Conservation (phyloP, 441 rosid genomes). For the Capsella rubella region DNA sequence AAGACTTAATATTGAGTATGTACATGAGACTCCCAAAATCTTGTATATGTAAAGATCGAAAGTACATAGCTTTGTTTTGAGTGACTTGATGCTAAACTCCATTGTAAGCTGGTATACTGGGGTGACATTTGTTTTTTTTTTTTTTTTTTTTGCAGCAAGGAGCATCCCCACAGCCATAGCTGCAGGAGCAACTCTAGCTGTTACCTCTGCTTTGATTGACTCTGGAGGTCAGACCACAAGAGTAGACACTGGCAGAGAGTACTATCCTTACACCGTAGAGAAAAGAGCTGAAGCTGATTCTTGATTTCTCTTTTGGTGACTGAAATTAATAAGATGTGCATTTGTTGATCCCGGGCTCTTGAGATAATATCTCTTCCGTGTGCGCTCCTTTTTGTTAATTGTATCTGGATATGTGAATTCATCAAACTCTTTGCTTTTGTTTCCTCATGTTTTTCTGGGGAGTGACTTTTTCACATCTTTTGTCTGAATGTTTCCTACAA, state of each 20-base stretch:
- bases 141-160: background rate
- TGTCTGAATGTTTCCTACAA: constrained; percentile 12
- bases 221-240: constrained; percentile 33
- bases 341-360: constrained; percentile 7
- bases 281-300: constrained; percentile 43
- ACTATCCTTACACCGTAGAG: constrained; percentile 24
- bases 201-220: constrained; percentile 30
- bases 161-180: constrained; percentile 27
- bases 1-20: constrained; percentile 7
- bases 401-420: constrained; percentile 29
- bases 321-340: constrained; percentile 37
- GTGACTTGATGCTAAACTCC: background rate
- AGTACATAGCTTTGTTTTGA: constrained; percentile 15
- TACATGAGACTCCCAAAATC: background rate
- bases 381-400: constrained; percentile 11
- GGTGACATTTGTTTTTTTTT: background rate
- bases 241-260: constrained; percentile 26
- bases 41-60: background rate
- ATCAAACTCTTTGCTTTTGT: constrained; percentile 25
- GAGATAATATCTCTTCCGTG: constrained; percentile 17
- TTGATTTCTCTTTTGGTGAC: constrained; percentile 28
- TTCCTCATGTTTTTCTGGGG: constrained; percentile 23
- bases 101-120: background rate
- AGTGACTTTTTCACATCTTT: constrained; percentile 5
- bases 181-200: constrained; percentile 26